Conservation (phyloP, 768 basidiomycete species). For the Neoboletus subvelutipes region DNA sequence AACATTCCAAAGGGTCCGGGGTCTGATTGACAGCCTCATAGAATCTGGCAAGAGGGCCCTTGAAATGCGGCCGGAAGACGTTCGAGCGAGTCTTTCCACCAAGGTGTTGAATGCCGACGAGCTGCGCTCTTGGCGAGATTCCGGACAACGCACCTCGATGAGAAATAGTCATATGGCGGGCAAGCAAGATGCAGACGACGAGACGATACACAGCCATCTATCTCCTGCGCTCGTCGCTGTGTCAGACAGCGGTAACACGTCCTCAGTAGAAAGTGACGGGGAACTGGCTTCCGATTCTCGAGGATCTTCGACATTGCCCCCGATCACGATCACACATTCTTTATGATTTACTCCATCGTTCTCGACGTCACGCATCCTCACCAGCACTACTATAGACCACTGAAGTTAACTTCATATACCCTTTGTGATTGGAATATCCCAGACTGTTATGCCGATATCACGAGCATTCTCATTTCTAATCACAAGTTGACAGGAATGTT, state of each 20-base stretch:
- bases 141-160: slow-evolving; percentile 23
- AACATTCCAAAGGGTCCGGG: slow-evolving; percentile 59
- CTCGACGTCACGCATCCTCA: slow-evolving; percentile 8
- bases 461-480: slow-evolving; percentile 14
- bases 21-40: slow-evolving; percentile 62
- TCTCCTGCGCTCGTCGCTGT: slow-evolving; percentile 22
- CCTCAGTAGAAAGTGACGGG: slow-evolving; percentile 29
- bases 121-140: slow-evolving; percentile 57
- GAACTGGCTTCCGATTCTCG: slow-evolving; percentile 18
- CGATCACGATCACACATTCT: slow-evolving; percentile 46
- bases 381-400: slow-evolving; percentile 26
- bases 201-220: slow-evolving; percentile 23
- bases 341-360: slow-evolving; percentile 21
- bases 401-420: slow-evolving; percentile 29
- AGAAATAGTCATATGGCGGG: slow-evolving; percentile 14
- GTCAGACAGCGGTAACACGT: slow-evolving; percentile 16
- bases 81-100: slow-evolving; percentile 46
- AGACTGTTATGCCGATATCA: slow-evolving; percentile 9
- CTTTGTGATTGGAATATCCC: slow-evolving; percentile 18
- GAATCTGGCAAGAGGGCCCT: slow-evolving; percentile 59
- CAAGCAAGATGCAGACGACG: slow-evolving; percentile 30
- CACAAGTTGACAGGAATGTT: slow-evolving; percentile 8
- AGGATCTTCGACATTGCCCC: slow-evolving; percentile 31
- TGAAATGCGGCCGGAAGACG: slow-evolving; percentile 55
- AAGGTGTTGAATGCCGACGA: slow-evolving; percentile 78